Base-by-base conservation (phyloP, 2,329 filamentous ascomycete species). In the Aspergillus calidoustus region DNA sequence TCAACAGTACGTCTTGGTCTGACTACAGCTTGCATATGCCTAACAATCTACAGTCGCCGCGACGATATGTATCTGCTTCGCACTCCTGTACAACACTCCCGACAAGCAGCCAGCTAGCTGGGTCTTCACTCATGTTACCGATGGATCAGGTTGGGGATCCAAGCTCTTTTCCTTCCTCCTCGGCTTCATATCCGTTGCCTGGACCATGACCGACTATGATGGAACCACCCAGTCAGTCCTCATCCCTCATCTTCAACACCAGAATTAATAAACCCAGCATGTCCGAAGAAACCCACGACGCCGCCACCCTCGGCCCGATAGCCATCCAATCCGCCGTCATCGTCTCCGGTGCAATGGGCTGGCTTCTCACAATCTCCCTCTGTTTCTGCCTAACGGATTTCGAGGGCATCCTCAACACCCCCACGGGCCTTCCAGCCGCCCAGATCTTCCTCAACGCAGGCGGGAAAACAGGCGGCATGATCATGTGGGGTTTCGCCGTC, bases 141-240 rank as follows among this genome's bases (percentile, higher is more conserved):
- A 89, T 69, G 84, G 85, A 53, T 89, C 87, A 9, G 86, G 87
- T 28, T 89, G 86, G 86, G 83, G 83, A 11, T 86, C 81, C 23
- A 85, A 82, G 65, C 78, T 80, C 3, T 88, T 89, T 65, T 89
- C 87, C 0, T 89, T 89, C 66, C 78, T 89, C 9, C 77, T 89
- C 7, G 85, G 85, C 60, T 85, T 78, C 54, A 77, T 80, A 48
- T 72, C 70, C 11, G 75, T 80, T 8, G 75, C 76, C 47, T 79
- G 76, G 74, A 87, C 86, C n/a, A 89, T 89, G 86, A 89, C 87
- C 6, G 87, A 89, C 70, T 89, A 89, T 70, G 87, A 89, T 67
- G 86, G 84, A 50, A 89, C 87, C 11, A 88, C 87, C 6, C 87
- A 89, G 82, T 84, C 75, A 72, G 80, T 75, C 53, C 13, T 19